phyloP scores from a whole-genome alignment of 2,329 filamentous ascomycete species.

The Beauveria medogensis region DNA sequence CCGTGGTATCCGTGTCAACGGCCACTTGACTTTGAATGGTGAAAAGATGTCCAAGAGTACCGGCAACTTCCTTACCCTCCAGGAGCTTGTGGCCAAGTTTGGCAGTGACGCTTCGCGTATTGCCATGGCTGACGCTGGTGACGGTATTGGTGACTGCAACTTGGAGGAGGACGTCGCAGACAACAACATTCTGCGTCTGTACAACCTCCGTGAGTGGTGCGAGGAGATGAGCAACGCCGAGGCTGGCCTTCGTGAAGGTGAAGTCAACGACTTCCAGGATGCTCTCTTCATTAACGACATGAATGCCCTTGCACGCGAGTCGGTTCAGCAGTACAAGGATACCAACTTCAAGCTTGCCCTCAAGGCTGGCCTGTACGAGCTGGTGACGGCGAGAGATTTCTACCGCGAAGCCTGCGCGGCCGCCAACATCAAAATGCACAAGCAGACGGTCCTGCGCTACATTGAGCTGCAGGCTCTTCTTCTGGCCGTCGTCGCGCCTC shows the following conservation, averaged over 20 bases:
- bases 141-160: constrained; percentile 92
- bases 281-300: constrained; percentile 89
- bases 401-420: constrained; percentile 78
- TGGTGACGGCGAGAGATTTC: constrained; percentile 78
- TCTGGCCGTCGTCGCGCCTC: constrained; percentile 76
- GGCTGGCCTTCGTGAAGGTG: constrained; percentile 61
- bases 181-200: constrained; percentile 79
- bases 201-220: constrained; percentile 78
- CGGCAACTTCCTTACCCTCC: constrained; percentile 91
- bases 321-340: constrained; percentile 67
- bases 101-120: constrained; percentile 89
- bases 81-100: constrained; percentile 81
- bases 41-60: constrained; percentile 99
- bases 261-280: constrained; percentile 73
- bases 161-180: constrained; percentile 95
- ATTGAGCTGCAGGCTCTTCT: constrained; percentile 80
- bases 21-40: constrained; percentile 87
- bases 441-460: constrained; percentile 69
- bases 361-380: constrained; percentile 81
- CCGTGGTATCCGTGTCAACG: constrained; percentile 75
- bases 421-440: constrained; percentile 78
- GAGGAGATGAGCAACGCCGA: constrained; percentile 73
- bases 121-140: constrained; percentile 87
- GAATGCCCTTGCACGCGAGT: constrained; percentile 72
- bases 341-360: constrained; percentile 76